Percentiles rank a stretch among this genome's conserved stretches.
Conservation (phyloP, 2,329 filamentous ascomycete species). For the Gaeumannomyces sp. region DNA sequence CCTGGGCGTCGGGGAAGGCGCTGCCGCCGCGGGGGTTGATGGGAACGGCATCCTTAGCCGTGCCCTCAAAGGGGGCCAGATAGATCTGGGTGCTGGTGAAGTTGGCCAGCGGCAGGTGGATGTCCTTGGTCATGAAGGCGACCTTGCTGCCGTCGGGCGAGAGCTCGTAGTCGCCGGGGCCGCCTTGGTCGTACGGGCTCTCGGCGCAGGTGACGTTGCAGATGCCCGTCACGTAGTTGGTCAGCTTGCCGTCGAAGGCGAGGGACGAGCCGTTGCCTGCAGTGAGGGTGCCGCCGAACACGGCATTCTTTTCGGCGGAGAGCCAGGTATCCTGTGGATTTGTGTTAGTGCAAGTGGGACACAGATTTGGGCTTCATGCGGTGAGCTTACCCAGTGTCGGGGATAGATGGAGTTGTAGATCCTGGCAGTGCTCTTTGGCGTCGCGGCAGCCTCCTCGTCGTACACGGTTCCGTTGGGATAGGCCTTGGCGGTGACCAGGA, state of each 20-base stretch:
- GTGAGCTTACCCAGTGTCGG: conserved; percentile 44
- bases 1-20: conserved; percentile 24
- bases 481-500: conserved; percentile 43
- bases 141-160: conserved; percentile 36
- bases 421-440: conserved; percentile 41
- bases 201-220: conserved; percentile 26
- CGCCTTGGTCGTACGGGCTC: conserved; percentile 47
- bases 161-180: conserved; percentile 54
- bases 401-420: conserved; percentile 53
- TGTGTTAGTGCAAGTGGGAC: background rate
- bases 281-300: conserved; percentile 53
- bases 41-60: conserved; percentile 23
- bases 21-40: conserved; percentile 27
- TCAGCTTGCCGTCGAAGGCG: conserved; percentile 23
- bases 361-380: background rate
- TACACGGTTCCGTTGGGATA: conserved; percentile 52
- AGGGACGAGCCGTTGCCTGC: conserved; percentile 20
- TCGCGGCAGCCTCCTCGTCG: conserved; percentile 42
- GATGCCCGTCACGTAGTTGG: conserved; percentile 29
- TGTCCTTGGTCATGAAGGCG: conserved; percentile 52
- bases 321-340: conserved; percentile 41
- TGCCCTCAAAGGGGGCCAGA: conserved; percentile 25
- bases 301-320: conserved; percentile 47
- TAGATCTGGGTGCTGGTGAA: conserved; percentile 37
- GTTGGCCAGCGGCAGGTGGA: conserved; percentile 46